Percentiles rank a stretch among this genome's conserved stretches.
Conservation (phyloP, 1,139 yeast species). For the Geotrichum klebahnii region DNA sequence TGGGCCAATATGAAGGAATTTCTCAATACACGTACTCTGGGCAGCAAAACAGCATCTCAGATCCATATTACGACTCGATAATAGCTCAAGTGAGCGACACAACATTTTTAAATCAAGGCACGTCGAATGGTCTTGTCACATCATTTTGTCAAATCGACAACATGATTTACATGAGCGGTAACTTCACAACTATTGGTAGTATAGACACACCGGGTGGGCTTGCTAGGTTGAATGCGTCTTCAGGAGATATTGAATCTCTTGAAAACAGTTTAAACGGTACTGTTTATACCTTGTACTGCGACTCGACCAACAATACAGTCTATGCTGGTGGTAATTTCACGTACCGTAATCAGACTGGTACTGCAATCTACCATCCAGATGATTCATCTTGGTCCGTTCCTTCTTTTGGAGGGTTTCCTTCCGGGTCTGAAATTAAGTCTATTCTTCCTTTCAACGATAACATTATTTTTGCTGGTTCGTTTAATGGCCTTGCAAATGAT, state of each 20-base stretch:
- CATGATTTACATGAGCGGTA: conserved; percentile 46
- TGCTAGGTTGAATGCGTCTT: conserved; percentile 51
- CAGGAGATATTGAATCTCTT: conserved; percentile 45
- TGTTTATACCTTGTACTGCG: conserved; percentile 51
- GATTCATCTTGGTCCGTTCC: conserved; percentile 46
- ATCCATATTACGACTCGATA: conserved; percentile 28
- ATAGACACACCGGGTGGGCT: conserved; percentile 48
- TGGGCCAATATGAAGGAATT: conserved; percentile 63
- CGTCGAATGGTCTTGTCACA: conserved; percentile 35
- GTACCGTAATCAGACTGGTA: conserved; percentile 55
- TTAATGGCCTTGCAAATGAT: conserved; percentile 57
- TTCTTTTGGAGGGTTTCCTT: conserved; percentile 76
- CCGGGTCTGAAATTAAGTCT: conserved; percentile 57
- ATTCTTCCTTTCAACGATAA: conserved; percentile 51
- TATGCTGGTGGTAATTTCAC: conserved; percentile 80
- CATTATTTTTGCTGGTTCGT: conserved; percentile 76
- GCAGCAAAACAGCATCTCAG: conserved; percentile 37
- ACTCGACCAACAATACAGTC: conserved; percentile 48
- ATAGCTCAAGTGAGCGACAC: conserved; percentile 29
- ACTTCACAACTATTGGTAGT: conserved; percentile 41
- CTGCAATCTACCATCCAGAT: conserved; percentile 59
- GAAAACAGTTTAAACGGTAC: conserved; percentile 47
- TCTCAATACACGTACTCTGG: conserved; percentile 57
- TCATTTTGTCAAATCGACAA: conserved; percentile 43
- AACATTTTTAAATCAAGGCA: conserved; percentile 24